Conservation (phyloP, 345 rosid species). For the Hibiscus mutabilis region DNA sequence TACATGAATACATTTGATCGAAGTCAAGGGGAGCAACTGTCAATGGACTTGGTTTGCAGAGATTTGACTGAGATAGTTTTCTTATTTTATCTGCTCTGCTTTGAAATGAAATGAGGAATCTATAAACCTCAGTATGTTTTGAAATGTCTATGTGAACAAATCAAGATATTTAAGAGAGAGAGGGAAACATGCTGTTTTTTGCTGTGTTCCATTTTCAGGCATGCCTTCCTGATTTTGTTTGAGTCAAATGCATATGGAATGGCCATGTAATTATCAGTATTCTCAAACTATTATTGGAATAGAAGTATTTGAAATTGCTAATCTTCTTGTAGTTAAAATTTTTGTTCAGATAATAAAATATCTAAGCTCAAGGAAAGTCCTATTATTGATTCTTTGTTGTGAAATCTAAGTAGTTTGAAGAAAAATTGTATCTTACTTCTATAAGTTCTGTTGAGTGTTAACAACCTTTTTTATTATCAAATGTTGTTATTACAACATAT, state of each 20-base stretch:
- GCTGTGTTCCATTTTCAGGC: neutral
- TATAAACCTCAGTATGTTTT: neutral
- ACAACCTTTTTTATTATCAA: neutral
- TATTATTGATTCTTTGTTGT: neutral
- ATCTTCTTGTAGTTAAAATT: neutral
- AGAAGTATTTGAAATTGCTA: neutral
- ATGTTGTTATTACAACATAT: too few relatives aligned
- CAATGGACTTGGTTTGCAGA: neutral
- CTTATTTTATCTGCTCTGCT: neutral
- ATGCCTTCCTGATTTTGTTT: neutral
- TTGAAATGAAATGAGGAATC: neutral
- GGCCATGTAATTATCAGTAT: neutral
- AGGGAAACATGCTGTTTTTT: neutral
- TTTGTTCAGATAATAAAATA: neutral
- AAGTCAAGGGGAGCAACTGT: neutral
- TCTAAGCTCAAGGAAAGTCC: neutral
- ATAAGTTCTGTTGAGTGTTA: neutral
- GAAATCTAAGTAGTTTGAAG: neutral
- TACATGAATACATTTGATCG: neutral
- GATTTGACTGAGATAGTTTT: neutral
- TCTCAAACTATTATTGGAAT: neutral
- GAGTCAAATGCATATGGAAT: neutral
- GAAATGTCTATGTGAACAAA: neutral
- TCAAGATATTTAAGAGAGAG: neutral
- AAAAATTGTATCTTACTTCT: neutral